phyloP scores from a whole-genome alignment of 2,329 filamentous ascomycete genomes.

The Bipolaris oryzae region DNA sequence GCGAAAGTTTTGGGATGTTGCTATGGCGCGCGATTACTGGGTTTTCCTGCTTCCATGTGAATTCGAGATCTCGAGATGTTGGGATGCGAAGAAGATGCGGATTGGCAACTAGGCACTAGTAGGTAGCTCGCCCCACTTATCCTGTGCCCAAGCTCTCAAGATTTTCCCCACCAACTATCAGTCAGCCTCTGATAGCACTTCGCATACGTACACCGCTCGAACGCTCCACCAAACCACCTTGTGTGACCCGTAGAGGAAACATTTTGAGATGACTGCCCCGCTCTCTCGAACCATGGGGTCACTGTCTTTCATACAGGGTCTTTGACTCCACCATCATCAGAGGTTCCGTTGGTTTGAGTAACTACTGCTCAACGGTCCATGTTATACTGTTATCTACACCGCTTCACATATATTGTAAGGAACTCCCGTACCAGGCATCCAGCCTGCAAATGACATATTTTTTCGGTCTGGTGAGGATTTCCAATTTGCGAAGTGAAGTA shows the following conservation, averaged over 20 bases:
- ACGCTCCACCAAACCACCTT: background rate
- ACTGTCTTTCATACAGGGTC: slow-evolving; percentile 50
- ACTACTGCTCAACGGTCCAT: background rate
- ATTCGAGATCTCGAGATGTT: slow-evolving; percentile 1
- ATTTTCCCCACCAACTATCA: slow-evolving; percentile 8
- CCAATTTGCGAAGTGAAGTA: background rate
- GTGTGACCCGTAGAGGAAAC: too few species aligned
- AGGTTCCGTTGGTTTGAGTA: background rate
- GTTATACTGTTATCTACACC: background rate
- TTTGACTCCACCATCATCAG: background rate
- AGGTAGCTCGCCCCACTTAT: slow-evolving; percentile 8
- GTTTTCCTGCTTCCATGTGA: background rate
- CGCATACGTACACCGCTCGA: background rate
- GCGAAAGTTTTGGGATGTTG: background rate
- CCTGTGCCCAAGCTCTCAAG: slow-evolving; percentile 1
- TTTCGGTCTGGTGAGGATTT: too few species aligned
- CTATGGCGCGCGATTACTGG: background rate
- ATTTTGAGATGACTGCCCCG: background rate
- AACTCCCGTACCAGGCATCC: background rate
- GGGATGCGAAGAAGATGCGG: slow-evolving; percentile 10
- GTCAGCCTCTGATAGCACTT: slow-evolving; percentile 1
- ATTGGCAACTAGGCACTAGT: slow-evolving; percentile 11
- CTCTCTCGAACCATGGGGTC: background rate
- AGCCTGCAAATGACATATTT: background rate
- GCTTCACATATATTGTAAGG: background rate